Conservation (phyloP, 164 flowering plant species). For the Macadamia tetraphylla region DNA sequence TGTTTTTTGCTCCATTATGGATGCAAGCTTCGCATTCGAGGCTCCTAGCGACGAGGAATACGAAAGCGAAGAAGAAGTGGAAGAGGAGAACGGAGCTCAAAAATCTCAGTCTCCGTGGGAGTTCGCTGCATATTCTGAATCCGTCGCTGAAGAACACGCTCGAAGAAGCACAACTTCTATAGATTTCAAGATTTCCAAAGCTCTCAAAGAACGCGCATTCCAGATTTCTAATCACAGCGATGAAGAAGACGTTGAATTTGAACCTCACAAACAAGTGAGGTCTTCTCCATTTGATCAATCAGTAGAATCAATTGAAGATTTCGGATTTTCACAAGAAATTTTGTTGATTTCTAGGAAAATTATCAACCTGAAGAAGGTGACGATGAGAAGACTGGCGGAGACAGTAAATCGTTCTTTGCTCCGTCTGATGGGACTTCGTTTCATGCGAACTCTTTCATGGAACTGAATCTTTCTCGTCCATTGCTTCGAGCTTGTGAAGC, state of each 20-base stretch:
- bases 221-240: conserved; percentile 18
- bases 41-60: conserved; percentile 60
- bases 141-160: conserved; percentile 85
- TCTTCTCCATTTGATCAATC: neutral
- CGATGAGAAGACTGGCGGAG: conserved; percentile 30
- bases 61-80: conserved; percentile 23
- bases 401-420: conserved; percentile 47
- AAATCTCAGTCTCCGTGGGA: conserved; percentile 84
- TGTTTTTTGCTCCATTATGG: conserved; percentile 18
- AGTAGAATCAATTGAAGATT: neutral
- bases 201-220: conserved; percentile 29
- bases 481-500: conserved; percentile 84
- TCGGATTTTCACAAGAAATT: neutral
- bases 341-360: conserved; percentile 42
- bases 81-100: conserved; percentile 18
- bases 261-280: conserved; percentile 49
- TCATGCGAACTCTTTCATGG: conserved; percentile 83
- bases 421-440: conserved; percentile 66
- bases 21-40: conserved; percentile 46
- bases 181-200: conserved; percentile 65
- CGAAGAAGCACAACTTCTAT: conserved; percentile 86
- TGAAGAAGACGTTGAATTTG: conserved; percentile 32
- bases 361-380: conserved; percentile 43
- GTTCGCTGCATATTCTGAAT: conserved; percentile 61
- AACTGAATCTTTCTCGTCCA: conserved; percentile 87